phyloP scores from a whole-genome alignment of 169 alveolate genomes.

The Plasmodium gaboni region DNA sequence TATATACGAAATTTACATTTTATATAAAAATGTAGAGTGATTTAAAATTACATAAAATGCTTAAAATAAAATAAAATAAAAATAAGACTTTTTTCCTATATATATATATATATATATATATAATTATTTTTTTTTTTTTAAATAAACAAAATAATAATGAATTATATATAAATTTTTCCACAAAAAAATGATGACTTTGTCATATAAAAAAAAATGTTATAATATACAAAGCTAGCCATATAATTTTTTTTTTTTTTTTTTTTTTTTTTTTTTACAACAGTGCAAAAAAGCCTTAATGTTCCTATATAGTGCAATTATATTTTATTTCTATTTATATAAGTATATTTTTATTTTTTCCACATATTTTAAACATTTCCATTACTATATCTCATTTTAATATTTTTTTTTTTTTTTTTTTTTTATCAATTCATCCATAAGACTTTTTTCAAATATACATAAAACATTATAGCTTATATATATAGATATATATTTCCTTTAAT shows the following conservation, averaged over 20 bases:
- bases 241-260: background rate
- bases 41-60: no score
- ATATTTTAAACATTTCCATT: conserved; percentile 16
- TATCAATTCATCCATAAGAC: conserved; percentile 35
- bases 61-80: no score
- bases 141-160: conserved; percentile 25
- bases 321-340: conserved; percentile 53
- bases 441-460: conserved; percentile 12
- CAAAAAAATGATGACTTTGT: conserved; percentile 53
- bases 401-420: conserved; percentile 29
- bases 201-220: conserved; percentile 27
- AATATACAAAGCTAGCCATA: conserved; percentile 72
- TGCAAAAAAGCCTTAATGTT: conserved; percentile 45
- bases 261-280: conserved; percentile 75
- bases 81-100: background rate
- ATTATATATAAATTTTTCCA: conserved; percentile 5
- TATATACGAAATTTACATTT: no score
- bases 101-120: no score
- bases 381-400: conserved; percentile 24
- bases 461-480: conserved; percentile 29
- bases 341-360: conserved; percentile 27
- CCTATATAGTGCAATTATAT: conserved; percentile 44
- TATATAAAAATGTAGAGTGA: no score
- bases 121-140: conserved; percentile 12
- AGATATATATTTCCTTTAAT: conserved; percentile 26